phyloP scores from a whole-genome alignment of 2,329 filamentous ascomycete species.

The Aureobasidium subglaciale region DNA sequence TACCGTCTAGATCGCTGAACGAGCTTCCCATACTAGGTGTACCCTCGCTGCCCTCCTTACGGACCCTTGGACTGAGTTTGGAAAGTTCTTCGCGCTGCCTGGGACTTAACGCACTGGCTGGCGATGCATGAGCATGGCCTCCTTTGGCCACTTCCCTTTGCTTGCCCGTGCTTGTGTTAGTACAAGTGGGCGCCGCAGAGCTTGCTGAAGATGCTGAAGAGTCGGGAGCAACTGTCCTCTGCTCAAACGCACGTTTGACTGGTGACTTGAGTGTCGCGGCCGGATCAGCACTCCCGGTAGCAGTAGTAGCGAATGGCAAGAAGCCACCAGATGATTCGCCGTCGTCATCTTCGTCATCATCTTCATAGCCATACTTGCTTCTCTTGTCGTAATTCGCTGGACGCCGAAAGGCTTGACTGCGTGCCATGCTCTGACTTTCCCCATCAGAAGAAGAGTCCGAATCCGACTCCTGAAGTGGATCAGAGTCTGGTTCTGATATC shows the following conservation, averaged over 20 bases:
- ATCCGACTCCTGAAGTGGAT: constrained; percentile 25
- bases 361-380: constrained; percentile 23
- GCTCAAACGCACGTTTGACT: background rate
- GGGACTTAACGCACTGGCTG: constrained; percentile 37
- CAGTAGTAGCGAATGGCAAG: constrained; percentile 36
- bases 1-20: constrained; percentile 76
- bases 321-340: constrained; percentile 42
- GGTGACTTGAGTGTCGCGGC: constrained; percentile 17
- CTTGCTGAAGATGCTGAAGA: constrained; percentile 47
- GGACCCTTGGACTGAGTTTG: constrained; percentile 47
- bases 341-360: constrained; percentile 38
- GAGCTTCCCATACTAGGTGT: constrained; percentile 78
- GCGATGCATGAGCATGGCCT: constrained; percentile 9
- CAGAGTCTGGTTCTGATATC: constrained; percentile 23
- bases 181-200: constrained; percentile 9
- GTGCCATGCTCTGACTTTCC: constrained; percentile 32
- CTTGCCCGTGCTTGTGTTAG: background rate
- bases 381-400: constrained; percentile 32
- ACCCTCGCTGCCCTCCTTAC: constrained; percentile 61
- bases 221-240: constrained; percentile 31
- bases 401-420: constrained; percentile 39
- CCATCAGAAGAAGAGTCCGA: constrained; percentile 28
- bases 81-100: constrained; percentile 53
- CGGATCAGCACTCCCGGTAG: constrained; percentile 19
- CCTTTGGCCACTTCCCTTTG: background rate